phyloP scores from a whole-genome alignment of 2,329 filamentous ascomycete genomes.

The Monilinia polystroma region DNA sequence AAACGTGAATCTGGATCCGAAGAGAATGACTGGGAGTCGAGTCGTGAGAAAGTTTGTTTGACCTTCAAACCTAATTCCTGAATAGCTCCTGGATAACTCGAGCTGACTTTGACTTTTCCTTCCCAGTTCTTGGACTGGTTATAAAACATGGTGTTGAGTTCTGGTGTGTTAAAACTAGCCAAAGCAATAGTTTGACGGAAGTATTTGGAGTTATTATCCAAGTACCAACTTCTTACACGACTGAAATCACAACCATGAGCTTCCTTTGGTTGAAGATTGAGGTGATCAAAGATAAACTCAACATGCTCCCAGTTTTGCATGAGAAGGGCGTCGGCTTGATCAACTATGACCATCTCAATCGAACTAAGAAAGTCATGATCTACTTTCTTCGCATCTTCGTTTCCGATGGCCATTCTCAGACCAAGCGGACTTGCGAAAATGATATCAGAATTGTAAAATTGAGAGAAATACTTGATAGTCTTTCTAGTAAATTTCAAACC shows the following conservation, averaged over 20 bases:
- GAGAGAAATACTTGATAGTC: constrained; percentile 89
- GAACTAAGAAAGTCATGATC: constrained; percentile 93
- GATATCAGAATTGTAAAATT: constrained; percentile 96
- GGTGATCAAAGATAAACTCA: constrained; percentile 84
- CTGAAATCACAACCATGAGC: constrained; percentile 92
- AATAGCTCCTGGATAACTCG: constrained; percentile 67
- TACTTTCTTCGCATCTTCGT: constrained; percentile 61
- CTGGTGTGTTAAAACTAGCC: constrained; percentile 81
- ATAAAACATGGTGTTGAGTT: constrained; percentile 77
- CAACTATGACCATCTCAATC: constrained; percentile 84
- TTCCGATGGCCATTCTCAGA: constrained; percentile 84
- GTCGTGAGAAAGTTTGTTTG: constrained; percentile 87
- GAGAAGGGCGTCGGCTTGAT: constrained; percentile 87
- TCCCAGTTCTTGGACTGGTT: constrained; percentile 75
- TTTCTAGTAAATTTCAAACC: constrained; percentile 98
- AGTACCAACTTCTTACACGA: constrained; percentile 85
- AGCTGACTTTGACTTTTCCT: constrained; percentile 73
- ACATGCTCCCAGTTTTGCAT: constrained; percentile 99
- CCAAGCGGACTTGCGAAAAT: constrained; percentile 89
- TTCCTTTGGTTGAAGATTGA: constrained; percentile 87
- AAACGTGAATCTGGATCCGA: constrained; percentile 86
- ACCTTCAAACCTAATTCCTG: constrained; percentile 69
- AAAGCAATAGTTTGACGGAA: constrained; percentile 84
- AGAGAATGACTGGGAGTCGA: constrained; percentile 67
- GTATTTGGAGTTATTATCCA: constrained; percentile 78